phyloP scores from a whole-genome alignment of 2,329 filamentous ascomycete genomes.

The Neofusicoccum ribis region DNA sequence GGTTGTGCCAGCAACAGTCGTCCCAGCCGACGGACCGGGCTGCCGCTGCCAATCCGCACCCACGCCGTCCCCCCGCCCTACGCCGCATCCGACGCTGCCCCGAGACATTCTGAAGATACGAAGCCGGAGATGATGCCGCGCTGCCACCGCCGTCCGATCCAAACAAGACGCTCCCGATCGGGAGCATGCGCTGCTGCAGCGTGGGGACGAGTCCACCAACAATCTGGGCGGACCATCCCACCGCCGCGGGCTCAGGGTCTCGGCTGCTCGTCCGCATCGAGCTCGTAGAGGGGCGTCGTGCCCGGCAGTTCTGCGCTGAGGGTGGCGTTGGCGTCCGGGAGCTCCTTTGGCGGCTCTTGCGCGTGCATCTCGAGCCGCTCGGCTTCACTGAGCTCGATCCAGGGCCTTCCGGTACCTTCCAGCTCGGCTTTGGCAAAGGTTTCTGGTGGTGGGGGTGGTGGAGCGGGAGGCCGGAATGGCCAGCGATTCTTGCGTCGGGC shows the following conservation, averaged over 20 bases:
- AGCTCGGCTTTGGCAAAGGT: too few species aligned
- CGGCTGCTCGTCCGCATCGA: background rate
- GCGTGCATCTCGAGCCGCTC: background rate
- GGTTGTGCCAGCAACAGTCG: too few species aligned
- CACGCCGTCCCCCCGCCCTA: background rate
- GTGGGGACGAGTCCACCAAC: background rate
- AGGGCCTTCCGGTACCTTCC: background rate
- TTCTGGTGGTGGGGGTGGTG: too few species aligned
- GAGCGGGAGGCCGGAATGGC: too few species aligned
- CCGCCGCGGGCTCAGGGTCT: too few species aligned
- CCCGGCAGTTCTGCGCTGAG: background rate
- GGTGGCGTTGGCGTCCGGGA: background rate
- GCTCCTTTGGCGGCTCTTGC: background rate
- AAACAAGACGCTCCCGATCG: background rate
- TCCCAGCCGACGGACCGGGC: background rate
- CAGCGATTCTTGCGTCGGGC: too few species aligned
- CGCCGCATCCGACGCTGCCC: background rate
- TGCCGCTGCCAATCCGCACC: background rate
- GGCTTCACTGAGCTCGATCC: background rate
- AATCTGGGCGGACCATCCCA: too few species aligned
- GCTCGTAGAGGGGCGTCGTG: background rate
- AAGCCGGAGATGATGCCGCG: background rate
- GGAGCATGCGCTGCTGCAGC: too few species aligned
- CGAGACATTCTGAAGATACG: conserved; percentile 6
- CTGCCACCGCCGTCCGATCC: background rate